phyloP scores from a whole-genome alignment of 805 yeast species.

The Metschnikowia reukaufii region DNA sequence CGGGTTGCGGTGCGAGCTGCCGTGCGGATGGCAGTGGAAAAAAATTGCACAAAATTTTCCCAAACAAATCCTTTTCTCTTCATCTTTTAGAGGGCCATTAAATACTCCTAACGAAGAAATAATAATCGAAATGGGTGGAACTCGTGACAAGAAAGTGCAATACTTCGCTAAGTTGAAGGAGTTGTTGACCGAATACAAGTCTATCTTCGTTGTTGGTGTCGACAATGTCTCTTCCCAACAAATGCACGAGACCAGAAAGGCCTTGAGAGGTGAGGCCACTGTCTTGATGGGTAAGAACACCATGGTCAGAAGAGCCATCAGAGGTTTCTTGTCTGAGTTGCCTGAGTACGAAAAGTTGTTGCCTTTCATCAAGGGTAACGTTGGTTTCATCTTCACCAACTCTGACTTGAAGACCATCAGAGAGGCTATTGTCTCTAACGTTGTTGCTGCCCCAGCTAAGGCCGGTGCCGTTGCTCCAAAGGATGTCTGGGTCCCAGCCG shows the following conservation, averaged over 20 bases:
- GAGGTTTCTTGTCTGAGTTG: slow-evolving; percentile 89
- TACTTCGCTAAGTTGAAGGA: slow-evolving; percentile 95
- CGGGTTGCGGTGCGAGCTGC: too few species aligned
- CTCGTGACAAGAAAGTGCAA: slow-evolving; percentile 95
- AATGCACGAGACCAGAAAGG: slow-evolving; percentile 99
- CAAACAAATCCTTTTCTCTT: neutral
- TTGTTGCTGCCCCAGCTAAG: slow-evolving; percentile 99
- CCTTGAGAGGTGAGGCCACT: slow-evolving; percentile 91
- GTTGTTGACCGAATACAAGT: slow-evolving; percentile 94
- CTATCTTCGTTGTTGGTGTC: slow-evolving; percentile 98
- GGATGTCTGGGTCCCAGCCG: slow-evolving; percentile 97
- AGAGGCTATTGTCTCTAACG: slow-evolving; percentile 84
- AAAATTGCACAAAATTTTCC: slow-evolving; percentile 12
- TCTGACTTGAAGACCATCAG: slow-evolving; percentile 87
- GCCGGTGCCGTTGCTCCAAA: slow-evolving; percentile 99
- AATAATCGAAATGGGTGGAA: slow-evolving; percentile 99
- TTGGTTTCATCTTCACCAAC: slow-evolving; percentile 99
- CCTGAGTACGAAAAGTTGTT: slow-evolving; percentile 95
- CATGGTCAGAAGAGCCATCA: slow-evolving; percentile 99
- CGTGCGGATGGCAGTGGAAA: slow-evolving; percentile 4
- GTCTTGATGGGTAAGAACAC: slow-evolving; percentile 99
- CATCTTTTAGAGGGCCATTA: slow-evolving; percentile 56
- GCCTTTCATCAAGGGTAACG: slow-evolving; percentile 96
- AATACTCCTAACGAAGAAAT: slow-evolving; percentile 77
- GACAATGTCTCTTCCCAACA: slow-evolving; percentile 99